Conservation (phyloP, 805 yeast species). For the Starmera quercuum region DNA sequence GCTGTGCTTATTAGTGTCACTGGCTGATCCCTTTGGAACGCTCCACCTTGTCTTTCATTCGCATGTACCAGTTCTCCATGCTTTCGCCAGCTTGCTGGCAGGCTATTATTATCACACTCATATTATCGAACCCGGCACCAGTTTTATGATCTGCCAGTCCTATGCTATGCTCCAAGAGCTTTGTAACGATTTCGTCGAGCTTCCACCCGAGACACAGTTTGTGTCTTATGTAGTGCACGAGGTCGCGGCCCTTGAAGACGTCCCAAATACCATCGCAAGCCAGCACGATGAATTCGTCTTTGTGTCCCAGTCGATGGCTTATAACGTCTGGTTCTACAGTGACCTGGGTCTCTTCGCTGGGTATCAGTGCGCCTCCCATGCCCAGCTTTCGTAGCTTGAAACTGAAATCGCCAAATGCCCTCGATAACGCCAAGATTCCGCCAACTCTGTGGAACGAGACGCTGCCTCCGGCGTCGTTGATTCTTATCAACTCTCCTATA, state of each 20-base stretch:
- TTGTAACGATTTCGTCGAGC: constrained; percentile 50
- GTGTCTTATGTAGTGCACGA: constrained; percentile 47
- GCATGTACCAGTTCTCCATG: constrained; percentile 50
- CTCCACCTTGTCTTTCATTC: constrained; percentile 35
- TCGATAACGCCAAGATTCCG: constrained; percentile 85
- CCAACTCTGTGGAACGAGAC: constrained; percentile 92
- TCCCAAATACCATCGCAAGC: constrained; percentile 90
- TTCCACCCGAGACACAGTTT: constrained; percentile 50
- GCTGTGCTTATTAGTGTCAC: too few relatives aligned
- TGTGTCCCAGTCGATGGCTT: constrained; percentile 36
- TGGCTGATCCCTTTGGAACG: not conserved
- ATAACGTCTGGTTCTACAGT: constrained; percentile 75
- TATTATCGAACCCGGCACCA: constrained; percentile 77
- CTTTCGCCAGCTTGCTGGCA: constrained; percentile 38
- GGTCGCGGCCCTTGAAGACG: constrained; percentile 47
- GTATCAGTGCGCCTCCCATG: constrained; percentile 2
- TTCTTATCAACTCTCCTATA: constrained; percentile 88
- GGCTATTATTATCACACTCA: constrained; percentile 68
- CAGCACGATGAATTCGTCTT: constrained; percentile 61
- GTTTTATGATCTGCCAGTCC: constrained; percentile 66
- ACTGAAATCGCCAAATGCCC: constrained; percentile 80
- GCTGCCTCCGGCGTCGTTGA: constrained; percentile 89
- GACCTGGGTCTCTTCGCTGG: constrained; percentile 67
- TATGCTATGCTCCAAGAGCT: constrained; percentile 56
- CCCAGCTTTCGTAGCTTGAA: constrained; percentile 30